These are phyloP conservation scores for Mucor saturninus DNA, from an alignment of 371 early-diverging fungal genomes.

Conservation along the genomic window DNA sequence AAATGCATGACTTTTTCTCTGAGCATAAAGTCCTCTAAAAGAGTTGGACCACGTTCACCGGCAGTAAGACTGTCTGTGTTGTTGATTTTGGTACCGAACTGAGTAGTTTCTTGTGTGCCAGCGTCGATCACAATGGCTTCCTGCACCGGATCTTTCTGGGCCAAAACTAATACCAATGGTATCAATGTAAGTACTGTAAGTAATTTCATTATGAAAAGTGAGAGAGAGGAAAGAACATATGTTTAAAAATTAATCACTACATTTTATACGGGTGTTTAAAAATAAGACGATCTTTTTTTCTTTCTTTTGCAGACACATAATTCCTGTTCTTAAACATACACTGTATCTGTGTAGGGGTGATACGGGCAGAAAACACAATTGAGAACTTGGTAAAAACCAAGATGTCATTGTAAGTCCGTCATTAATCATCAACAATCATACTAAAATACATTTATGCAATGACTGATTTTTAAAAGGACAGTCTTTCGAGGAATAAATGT, in stretches of 20 bases:
- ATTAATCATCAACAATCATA: too few species aligned
- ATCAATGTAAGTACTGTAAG: too few species aligned
- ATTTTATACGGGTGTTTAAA: too few species aligned
- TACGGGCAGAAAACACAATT: too few species aligned
- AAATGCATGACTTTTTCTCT: conserved; percentile 62
- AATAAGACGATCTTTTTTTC: too few species aligned
- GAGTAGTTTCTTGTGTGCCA: conserved; percentile 31
- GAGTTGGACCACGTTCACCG: conserved; percentile 51
- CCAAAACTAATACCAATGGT: not conserved
- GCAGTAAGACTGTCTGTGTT: conserved; percentile 42
- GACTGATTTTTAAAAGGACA: too few species aligned
- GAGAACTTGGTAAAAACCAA: too few species aligned
- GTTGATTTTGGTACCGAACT: conserved; percentile 35
- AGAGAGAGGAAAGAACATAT: not conserved
- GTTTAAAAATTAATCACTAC: too few species aligned
- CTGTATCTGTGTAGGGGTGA: not conserved
- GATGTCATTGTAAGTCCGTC: too few species aligned
- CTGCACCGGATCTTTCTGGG: not conserved
- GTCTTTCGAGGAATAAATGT: too few species aligned
- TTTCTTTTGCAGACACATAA: too few species aligned
- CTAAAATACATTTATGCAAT: too few species aligned
- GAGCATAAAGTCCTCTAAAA: conserved; percentile 54
- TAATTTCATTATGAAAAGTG: not conserved
- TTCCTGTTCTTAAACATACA: not conserved
- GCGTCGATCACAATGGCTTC: conserved; percentile 14